A percentile compares a stretch with the other conserved stretches of the same genome.
phyloP scores from a whole-genome alignment of 2,329 filamentous ascomycete genomes.

The Trichoderma afroharzianum region DNA sequence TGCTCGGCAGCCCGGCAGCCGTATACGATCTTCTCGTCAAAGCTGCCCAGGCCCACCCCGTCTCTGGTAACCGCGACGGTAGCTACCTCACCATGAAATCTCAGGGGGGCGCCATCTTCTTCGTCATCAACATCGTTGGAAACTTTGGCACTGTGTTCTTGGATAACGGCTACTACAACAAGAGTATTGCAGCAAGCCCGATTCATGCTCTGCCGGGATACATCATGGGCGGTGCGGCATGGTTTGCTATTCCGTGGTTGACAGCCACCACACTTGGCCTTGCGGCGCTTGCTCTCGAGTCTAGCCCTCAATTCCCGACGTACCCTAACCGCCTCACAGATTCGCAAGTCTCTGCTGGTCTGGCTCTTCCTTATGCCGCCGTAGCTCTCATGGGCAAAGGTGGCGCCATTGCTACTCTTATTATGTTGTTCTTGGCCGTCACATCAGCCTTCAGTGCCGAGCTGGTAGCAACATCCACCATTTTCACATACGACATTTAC shows the following conservation, averaged over 20 bases:
- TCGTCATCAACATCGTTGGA: slow-evolving; percentile 81
- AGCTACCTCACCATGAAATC: slow-evolving; percentile 81
- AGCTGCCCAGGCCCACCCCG: slow-evolving; percentile 66
- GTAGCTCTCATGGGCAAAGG: slow-evolving; percentile 79
- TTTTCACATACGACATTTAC: slow-evolving; percentile 84
- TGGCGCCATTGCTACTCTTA: slow-evolving; percentile 71
- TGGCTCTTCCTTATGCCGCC: slow-evolving; percentile 81
- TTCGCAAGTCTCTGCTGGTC: slow-evolving; percentile 73
- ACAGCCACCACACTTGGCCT: slow-evolving; percentile 86
- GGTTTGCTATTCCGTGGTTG: slow-evolving; percentile 93
- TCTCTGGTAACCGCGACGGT: slow-evolving; percentile 74
- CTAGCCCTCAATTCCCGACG: slow-evolving; percentile 66
- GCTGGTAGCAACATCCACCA: slow-evolving; percentile 82
- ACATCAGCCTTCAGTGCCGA: slow-evolving; percentile 80
- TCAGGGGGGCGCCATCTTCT: slow-evolving; percentile 76
- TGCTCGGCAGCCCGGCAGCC: slow-evolving; percentile 68
- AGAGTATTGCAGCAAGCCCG: slow-evolving; percentile 83
- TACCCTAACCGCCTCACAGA: slow-evolving; percentile 68
- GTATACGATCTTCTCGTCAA: slow-evolving; percentile 76
- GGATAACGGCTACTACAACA: slow-evolving; percentile 90
- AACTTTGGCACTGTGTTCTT: slow-evolving; percentile 84
- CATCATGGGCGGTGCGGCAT: slow-evolving; percentile 78
- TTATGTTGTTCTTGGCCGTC: slow-evolving; percentile 88
- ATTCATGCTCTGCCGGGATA: slow-evolving; percentile 86
- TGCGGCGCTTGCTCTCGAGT: slow-evolving; percentile 74